Conservation (phyloP, 2,329 filamentous ascomycete species). For the Anthostomella pinea region DNA sequence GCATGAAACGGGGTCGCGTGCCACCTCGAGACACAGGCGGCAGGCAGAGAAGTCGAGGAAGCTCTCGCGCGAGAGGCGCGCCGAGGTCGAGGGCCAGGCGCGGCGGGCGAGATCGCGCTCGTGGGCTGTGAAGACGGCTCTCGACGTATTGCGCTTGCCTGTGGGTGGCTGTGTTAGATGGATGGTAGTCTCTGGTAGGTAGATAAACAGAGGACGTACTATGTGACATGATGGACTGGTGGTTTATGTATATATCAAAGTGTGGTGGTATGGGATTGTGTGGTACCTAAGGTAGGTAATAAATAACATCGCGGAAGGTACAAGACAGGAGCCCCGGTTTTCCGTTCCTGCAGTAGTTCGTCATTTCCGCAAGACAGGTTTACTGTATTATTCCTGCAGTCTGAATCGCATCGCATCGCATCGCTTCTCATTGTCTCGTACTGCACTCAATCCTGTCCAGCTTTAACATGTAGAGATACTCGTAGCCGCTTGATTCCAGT, state of each 20-base stretch:
- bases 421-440: not conserved
- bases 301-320: too few relatives aligned
- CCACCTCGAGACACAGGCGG: slow-evolving; percentile 78
- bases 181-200: not conserved
- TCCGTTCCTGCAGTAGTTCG: too few relatives aligned
- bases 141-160: slow-evolving; percentile 86
- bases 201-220: slow-evolving; percentile 27
- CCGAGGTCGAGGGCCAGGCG: slow-evolving; percentile 77
- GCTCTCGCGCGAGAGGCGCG: slow-evolving; percentile 84
- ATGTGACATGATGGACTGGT: slow-evolving; percentile 41
- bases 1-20: slow-evolving; percentile 81
- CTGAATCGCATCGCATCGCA: too few relatives aligned
- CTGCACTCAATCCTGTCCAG: not conserved
- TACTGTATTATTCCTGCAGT: too few relatives aligned
- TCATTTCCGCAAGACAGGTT: too few relatives aligned
- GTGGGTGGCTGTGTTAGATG: slow-evolving; percentile 17
- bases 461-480: slow-evolving; percentile 1
- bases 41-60: slow-evolving; percentile 91
- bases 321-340: too few relatives aligned
- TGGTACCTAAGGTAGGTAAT: not conserved
- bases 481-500: too few relatives aligned
- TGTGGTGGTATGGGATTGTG: too few relatives aligned
- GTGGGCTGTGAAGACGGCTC: slow-evolving; percentile 90
- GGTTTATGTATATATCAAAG: not conserved
- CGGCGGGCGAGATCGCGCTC: slow-evolving; percentile 80